Evolutionary conservation across 2,329 filamentous ascomycete genomes (phyloP).

Genomic region (Didymellaceae sp.): DNA sequence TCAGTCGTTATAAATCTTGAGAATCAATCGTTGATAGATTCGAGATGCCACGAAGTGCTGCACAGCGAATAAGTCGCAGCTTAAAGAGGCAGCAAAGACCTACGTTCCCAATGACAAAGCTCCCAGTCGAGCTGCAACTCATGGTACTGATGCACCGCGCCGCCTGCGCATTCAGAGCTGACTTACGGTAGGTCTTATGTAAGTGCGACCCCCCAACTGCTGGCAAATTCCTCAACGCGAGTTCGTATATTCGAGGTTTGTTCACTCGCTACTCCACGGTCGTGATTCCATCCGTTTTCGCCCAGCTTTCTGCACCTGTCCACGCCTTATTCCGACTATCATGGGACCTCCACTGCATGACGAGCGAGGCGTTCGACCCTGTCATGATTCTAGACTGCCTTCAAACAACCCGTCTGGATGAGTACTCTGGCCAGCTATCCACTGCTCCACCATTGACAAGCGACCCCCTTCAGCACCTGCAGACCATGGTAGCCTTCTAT

Average conservation of each 20-base stretch:
- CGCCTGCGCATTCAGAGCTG: not conserved
- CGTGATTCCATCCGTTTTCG: not conserved
- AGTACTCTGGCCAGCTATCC: not conserved
- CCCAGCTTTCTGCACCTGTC: not conserved
- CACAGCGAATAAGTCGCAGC: not conserved
- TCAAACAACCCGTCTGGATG: not conserved
- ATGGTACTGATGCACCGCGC: not conserved
- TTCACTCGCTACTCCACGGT: not conserved
- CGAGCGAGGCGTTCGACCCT: not conserved
- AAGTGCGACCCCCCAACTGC: constrained; percentile 2
- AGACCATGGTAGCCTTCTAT: not conserved
- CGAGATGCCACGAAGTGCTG: not conserved
- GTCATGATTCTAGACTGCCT: not conserved
- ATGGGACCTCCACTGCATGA: not conserved
- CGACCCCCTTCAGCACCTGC: not conserved
- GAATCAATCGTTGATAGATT: too few species aligned
- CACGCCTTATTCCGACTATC: not conserved
- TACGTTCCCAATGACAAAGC: constrained; percentile 9
- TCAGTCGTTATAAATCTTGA: too few species aligned
- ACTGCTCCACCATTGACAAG: not conserved
- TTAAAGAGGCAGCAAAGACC: not conserved
- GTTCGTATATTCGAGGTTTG: not conserved
- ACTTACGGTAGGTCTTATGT: not conserved
- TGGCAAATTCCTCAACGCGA: not conserved
- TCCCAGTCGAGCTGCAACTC: constrained; percentile 17